These are phyloP conservation scores for Zygosaccharomyces bailii DNA, from an alignment of 805 yeast species.

Conservation along the genomic window DNA sequence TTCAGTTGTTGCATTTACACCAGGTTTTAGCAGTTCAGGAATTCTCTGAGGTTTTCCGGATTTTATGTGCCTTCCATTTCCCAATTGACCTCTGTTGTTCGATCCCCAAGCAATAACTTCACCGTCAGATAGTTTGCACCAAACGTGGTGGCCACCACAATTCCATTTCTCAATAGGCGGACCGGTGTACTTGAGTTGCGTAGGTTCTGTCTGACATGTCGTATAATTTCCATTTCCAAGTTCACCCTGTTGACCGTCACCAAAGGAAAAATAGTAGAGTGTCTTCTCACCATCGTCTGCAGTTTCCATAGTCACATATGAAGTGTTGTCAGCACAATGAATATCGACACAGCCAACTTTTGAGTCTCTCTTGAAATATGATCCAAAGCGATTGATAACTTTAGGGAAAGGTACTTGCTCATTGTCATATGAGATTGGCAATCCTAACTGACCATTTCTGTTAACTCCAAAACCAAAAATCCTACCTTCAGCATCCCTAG, in stretches of 20 bases:
- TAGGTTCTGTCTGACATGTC: slow-evolving; percentile 70
- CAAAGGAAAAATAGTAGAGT: slow-evolving; percentile 57
- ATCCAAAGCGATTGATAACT: slow-evolving; percentile 39
- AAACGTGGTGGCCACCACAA: slow-evolving; percentile 63
- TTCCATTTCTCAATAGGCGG: slow-evolving; percentile 54
- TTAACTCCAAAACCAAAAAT: slow-evolving; percentile 88
- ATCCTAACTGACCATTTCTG: slow-evolving; percentile 79
- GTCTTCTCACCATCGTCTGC: slow-evolving; percentile 28
- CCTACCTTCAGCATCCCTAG: slow-evolving; percentile 59
- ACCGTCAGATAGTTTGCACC: slow-evolving; percentile 55
- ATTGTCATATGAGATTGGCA: slow-evolving; percentile 59
- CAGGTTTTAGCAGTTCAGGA: slow-evolving; percentile 60
- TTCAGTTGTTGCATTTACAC: slow-evolving; percentile 19
- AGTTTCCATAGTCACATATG: slow-evolving; percentile 45
- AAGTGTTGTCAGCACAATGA: slow-evolving; percentile 68
- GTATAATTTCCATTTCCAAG: slow-evolving; percentile 73
- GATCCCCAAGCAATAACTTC: slow-evolving; percentile 82
- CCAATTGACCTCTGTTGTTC: slow-evolving; percentile 78
- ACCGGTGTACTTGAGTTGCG: slow-evolving; percentile 45
- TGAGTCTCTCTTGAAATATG: slow-evolving; percentile 41
- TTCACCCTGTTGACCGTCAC: slow-evolving; percentile 83
- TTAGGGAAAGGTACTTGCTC: slow-evolving; percentile 72
- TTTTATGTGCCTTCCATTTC: slow-evolving; percentile 71
- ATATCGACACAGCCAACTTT: slow-evolving; percentile 50
- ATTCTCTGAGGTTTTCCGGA: slow-evolving; percentile 49